Evolutionary conservation across 306 rosid species (phyloP).

Genomic region (Canavalia gladiata): DNA sequence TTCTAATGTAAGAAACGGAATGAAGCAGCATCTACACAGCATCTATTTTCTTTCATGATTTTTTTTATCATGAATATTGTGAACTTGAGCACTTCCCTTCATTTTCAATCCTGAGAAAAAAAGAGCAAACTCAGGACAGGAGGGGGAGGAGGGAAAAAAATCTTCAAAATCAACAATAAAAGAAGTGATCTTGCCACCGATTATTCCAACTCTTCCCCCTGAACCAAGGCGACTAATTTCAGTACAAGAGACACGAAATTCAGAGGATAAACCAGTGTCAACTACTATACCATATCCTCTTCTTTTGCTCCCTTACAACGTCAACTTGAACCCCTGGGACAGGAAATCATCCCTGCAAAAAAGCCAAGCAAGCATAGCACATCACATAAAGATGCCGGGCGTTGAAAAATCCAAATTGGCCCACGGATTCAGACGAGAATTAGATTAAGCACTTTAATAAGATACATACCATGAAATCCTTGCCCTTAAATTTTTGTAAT

Average conservation of each 20-base stretch:
- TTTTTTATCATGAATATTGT: not conserved
- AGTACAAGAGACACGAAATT: not conserved
- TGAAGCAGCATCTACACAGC: not conserved
- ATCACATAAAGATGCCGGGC: not conserved
- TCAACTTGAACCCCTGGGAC: slow-evolving; percentile 71
- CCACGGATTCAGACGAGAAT: slow-evolving; percentile 19
- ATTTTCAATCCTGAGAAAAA: slow-evolving; percentile 41
- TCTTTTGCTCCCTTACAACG: slow-evolving; percentile 47
- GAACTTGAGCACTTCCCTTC: not conserved
- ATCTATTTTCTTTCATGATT: not conserved
- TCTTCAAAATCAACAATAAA: not conserved
- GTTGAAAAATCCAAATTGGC: slow-evolving; percentile 37
- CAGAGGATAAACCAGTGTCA: slow-evolving; percentile 23
- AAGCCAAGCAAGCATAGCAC: not conserved
- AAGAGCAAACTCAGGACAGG: slow-evolving; percentile 38
- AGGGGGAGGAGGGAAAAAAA: not conserved
- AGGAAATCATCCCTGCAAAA: slow-evolving; percentile 70
- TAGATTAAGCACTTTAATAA: slow-evolving; percentile 34
- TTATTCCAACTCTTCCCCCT: slow-evolving; percentile 34
- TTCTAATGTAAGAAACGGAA: not conserved
- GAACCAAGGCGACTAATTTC: slow-evolving; percentile 31
- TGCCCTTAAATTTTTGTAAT: slow-evolving; percentile 8
- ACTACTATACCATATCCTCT: slow-evolving; percentile 8
- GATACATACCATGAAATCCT: not conserved
- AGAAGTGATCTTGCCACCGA: not conserved